Conservation (phyloP, 805 yeast genomes). For the Brettanomyces sp. region DNA sequence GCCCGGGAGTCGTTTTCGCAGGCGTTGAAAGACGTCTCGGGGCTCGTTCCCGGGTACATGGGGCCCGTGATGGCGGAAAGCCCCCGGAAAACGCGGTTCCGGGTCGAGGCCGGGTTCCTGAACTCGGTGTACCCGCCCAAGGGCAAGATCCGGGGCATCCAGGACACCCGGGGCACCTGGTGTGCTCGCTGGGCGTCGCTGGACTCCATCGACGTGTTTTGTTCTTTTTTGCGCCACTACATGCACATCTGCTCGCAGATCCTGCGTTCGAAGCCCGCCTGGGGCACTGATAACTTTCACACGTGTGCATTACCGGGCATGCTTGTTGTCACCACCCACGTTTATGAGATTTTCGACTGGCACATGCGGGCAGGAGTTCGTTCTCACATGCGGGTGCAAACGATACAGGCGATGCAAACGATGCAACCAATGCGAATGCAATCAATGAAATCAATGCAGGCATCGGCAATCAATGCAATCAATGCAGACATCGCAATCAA, state of each 20-base stretch:
- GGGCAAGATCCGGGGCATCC: conserved; percentile 32
- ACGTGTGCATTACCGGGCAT: conserved; percentile 35
- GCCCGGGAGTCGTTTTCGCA: background rate
- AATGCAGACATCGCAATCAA: too few relatives aligned
- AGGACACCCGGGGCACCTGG: conserved; percentile 55
- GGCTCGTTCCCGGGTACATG: conserved; percentile 18
- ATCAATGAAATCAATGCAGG: too few relatives aligned
- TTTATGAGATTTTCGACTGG: conserved; percentile 29
- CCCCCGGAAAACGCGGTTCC: conserved; percentile 18
- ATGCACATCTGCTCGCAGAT: conserved; percentile 23
- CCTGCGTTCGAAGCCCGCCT: conserved; percentile 9
- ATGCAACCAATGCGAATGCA: conserved; percentile 2
- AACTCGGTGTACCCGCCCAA: conserved; percentile 32
- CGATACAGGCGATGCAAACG: background rate
- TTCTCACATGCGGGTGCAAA: too few relatives aligned
- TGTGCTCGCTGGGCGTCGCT: conserved; percentile 49
- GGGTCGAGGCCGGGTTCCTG: conserved; percentile 21
- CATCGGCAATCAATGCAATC: too few relatives aligned
- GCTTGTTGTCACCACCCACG: conserved; percentile 34
- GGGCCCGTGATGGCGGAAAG: conserved; percentile 13
- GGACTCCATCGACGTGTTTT: conserved; percentile 46
- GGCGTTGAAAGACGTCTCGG: conserved; percentile 6
- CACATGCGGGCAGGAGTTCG: conserved; percentile 8
- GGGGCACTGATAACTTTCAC: conserved; percentile 7
- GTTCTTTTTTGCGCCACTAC: conserved; percentile 55